phyloP scores from a whole-genome alignment of 163 green algal species.

The Volvox carteri region DNA sequence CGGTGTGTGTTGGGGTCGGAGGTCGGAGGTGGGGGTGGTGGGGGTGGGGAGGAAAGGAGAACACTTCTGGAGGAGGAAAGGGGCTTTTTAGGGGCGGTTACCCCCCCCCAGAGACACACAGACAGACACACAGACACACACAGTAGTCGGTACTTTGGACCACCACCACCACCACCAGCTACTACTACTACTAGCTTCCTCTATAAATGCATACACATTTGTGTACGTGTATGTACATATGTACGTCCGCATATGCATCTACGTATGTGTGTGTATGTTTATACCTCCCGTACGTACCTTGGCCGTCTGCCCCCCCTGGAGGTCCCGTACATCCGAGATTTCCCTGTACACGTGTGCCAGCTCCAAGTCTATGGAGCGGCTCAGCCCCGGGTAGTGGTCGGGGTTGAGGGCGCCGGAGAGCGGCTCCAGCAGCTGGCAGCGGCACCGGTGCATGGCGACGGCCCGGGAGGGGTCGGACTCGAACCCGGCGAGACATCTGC shows the following conservation, averaged over 20 bases:
- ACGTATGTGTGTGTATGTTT: not conserved
- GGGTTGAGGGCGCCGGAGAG: constrained; percentile 67
- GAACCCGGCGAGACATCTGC: constrained; percentile 70
- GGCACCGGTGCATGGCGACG: constrained; percentile 70
- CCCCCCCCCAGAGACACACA: not conserved
- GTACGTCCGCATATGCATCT: not conserved
- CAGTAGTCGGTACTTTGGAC: not conserved
- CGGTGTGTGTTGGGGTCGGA: too few relatives aligned
- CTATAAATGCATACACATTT: too few relatives aligned
- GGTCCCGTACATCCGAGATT: constrained; percentile 62
- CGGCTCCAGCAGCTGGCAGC: constrained; percentile 63
- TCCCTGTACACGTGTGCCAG: constrained; percentile 71
- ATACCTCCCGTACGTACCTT: constrained; percentile 54
- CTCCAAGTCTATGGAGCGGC: constrained; percentile 70
- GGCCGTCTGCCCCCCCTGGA: constrained; percentile 22
- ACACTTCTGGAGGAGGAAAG: too few relatives aligned
- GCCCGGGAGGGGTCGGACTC: constrained; percentile 63
- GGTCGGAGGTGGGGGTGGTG: too few relatives aligned
- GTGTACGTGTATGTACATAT: not conserved
- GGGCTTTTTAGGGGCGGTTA: too few relatives aligned
- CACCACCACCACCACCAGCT: too few relatives aligned
- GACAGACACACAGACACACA: not conserved
- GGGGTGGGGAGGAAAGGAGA: too few relatives aligned
- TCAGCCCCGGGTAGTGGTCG: constrained; percentile 69
- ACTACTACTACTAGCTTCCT: too few relatives aligned